Base-by-base conservation (phyloP, 2,329 filamentous ascomycete species). In the Penicillium sp. region DNA sequence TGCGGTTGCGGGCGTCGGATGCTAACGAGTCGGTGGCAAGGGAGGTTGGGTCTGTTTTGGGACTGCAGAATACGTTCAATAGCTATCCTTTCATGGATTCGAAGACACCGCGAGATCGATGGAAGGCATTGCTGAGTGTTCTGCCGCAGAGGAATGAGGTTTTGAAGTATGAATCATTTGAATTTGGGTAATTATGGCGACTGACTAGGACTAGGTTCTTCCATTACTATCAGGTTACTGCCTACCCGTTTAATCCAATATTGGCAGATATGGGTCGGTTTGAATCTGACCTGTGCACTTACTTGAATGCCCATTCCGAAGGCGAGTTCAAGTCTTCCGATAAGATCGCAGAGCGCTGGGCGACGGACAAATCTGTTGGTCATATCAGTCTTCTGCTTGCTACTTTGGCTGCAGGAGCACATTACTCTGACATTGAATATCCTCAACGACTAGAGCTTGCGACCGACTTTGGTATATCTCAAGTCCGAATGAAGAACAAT, bases 241-340 rank as follows among this genome's bases (percentile, higher is more conserved):
- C 70, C 1, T 71, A 75, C 22, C 73, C 73, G 2, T 75, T 74
- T 51, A 76, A 75, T 38, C 73, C 73, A 2, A 72, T 74, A 2
- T 38, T 76, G 0, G 62, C 69, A 3, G 73, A 76, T 33, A 67
- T 76, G 26, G 71, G 74, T 44, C 65, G 67, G 0, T 75, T 75
- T 49, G 73, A 76, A 42, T 62, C 64, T 0, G 70, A 75, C n/a
- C 37, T 75, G 1, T 75, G 73, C 58, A 65, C 63, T 0, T 75
- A 73, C 56, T 64, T 76, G 9, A 70, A 70, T 58, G 67, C 69
- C 0, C 65, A 70, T 33, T 67, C 72, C 0, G 45, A 64, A 0
- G 72, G 71, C 0, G 71, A 73, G 19, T 44, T 73, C 7, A 63
- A 60, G 2, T 60, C 72, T 19, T 40, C 58, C 4, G 58, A 64